phyloP scores from a whole-genome alignment of 176 grass and related monocot genomes.

The Aegilops umbellulata region DNA sequence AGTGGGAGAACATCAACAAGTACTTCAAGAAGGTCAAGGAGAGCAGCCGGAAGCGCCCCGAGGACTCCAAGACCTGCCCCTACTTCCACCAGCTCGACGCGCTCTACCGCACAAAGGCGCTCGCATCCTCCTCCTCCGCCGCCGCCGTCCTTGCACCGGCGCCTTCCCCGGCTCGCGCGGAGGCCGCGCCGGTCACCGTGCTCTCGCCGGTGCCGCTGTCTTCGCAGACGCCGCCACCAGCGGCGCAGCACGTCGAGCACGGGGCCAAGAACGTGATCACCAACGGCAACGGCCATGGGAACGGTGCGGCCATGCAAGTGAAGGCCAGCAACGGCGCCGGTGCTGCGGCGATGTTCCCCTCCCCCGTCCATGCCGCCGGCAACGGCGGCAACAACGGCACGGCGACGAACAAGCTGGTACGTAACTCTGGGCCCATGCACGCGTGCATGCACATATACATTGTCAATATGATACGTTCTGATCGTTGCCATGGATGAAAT shows the following conservation, averaged over 20 bases:
- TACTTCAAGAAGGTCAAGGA: constrained; percentile 99
- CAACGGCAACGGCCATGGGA: constrained; percentile 14
- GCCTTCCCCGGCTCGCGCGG: neutral
- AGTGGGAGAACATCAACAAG: constrained; percentile 99
- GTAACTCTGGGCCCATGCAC: neutral
- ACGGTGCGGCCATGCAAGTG: constrained; percentile 35
- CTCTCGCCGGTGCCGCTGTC: constrained; percentile 34
- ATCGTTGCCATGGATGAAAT: neutral
- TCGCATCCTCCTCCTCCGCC: constrained; percentile 9
- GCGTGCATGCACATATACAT: neutral
- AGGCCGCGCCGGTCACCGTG: neutral
- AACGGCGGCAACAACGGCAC: constrained; percentile 8
- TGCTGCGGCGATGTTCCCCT: constrained; percentile 16
- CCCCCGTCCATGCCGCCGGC: constrained; percentile 28
- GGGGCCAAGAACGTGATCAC: neutral
- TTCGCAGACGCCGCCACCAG: constrained; percentile 24
- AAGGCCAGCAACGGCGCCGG: constrained; percentile 48
- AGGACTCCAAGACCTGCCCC: constrained; percentile 97
- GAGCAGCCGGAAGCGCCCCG: constrained; percentile 79
- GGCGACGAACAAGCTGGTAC: constrained; percentile 56
- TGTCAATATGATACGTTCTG: neutral
- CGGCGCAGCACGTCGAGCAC: constrained; percentile 10
- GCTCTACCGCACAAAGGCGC: constrained; percentile 73
- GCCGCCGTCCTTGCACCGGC: neutral
- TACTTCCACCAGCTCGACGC: constrained; percentile 98